phyloP scores from a whole-genome alignment of 1,284 basidiomycete genomes.

The Kwoniella shivajii region DNA sequence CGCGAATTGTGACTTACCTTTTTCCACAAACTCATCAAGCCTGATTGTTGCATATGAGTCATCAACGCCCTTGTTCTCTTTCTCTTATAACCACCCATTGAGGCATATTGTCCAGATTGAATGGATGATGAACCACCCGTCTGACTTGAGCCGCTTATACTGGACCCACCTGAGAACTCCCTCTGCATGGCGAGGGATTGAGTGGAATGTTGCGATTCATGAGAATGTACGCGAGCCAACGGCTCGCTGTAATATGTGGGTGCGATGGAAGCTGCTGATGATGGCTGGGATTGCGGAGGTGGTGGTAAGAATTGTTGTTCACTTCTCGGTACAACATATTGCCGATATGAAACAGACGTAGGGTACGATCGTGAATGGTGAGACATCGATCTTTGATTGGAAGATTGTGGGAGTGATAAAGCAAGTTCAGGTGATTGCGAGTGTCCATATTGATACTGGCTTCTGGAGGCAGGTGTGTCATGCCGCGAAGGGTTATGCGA shows the following conservation, averaged over 20 bases:
- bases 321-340: neutral
- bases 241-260: neutral
- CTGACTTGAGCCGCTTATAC: slow-evolving; percentile 8
- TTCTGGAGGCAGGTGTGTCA: neutral
- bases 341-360: neutral
- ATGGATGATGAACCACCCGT: neutral
- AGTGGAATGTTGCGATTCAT: slow-evolving; percentile 8
- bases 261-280: neutral
- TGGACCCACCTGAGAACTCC: slow-evolving; percentile 3
- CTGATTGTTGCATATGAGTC: slow-evolving; percentile 19
- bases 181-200: slow-evolving; percentile 8
- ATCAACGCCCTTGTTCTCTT: slow-evolving; percentile 23
- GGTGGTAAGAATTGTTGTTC: neutral
- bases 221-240: neutral
- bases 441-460: neutral
- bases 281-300: neutral
- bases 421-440: slow-evolving; percentile 3
- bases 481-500: neutral
- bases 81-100: slow-evolving; percentile 7
- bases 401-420: neutral
- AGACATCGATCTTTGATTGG: neutral
- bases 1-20: slow-evolving; percentile 43
- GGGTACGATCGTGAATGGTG: neutral
- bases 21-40: slow-evolving; percentile 18
- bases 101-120: neutral